Percentiles rank a stretch among this genome's conserved stretches.
These are phyloP conservation scores for Leccinum subtestaceum DNA, from an alignment of 768 basidiomycete genomes.

Conservation along the genomic window DNA sequence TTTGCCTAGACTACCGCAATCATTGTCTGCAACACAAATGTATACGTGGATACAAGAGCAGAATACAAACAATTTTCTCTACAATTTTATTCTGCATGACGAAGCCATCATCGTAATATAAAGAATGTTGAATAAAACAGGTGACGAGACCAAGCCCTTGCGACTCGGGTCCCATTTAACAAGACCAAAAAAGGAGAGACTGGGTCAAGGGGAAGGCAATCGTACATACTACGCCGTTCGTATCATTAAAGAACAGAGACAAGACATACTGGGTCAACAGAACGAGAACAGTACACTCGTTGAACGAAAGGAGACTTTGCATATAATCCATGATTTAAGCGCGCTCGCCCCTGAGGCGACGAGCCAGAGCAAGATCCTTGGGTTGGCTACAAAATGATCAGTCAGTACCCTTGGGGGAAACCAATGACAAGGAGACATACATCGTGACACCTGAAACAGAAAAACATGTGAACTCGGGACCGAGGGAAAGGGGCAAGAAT, in stretches of 20 bases:
- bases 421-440: slow-evolving; percentile 34
- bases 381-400: slow-evolving; percentile 55
- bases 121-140: background rate
- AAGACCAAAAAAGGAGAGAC: slow-evolving; percentile 9
- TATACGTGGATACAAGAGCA: background rate
- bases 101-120: background rate
- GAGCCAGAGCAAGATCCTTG: slow-evolving; percentile 84
- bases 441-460: slow-evolving; percentile 49
- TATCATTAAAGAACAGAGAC: slow-evolving; percentile 25
- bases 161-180: background rate
- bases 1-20: background rate
- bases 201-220: slow-evolving; percentile 11
- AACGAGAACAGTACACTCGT: slow-evolving; percentile 1
- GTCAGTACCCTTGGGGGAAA: slow-evolving; percentile 11
- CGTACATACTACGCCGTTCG: slow-evolving; percentile 31
- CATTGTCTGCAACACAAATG: slow-evolving; percentile 1
- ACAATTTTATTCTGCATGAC: slow-evolving; percentile 11
- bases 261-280: slow-evolving; percentile 18
- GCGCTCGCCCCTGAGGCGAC: slow-evolving; percentile 84
- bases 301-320: background rate
- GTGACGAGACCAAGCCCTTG: background rate
- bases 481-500: background rate
- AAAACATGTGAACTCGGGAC: slow-evolving; percentile 11
- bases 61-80: slow-evolving; percentile 29
- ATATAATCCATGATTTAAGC: slow-evolving; percentile 43